Evolutionary conservation across 106 monocot genomes (phyloP), one percentile per base, ranked within the genome.

Genomic region (Allium cepa): DNA sequence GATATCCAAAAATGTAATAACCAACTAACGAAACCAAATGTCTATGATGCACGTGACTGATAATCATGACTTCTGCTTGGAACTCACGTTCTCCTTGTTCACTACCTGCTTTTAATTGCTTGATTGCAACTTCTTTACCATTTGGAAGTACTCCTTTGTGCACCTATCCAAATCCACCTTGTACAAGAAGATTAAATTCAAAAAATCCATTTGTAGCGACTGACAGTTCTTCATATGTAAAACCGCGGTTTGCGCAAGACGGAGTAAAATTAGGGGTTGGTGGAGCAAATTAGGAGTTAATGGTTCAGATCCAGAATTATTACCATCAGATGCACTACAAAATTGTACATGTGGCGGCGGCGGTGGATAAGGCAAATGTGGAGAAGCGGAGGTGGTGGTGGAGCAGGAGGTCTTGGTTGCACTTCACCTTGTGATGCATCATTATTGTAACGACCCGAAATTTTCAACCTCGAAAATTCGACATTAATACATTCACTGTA

Each of bases 81-180:
- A 72, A 72, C 62, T 72, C 72, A 14, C 72, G 72, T 50, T 72
- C 72, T 12, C 72, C 72, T 62, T 72, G 72, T 18, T 62, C 72
- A 26, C 72, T 72, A 13, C 61, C 72, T 10, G 51, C 5, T 49
- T 72, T 72, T 51, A 72, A 62, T 26, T 72, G 72, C 72, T 72
- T 72, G 4, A 72, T 26, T 11, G 72, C 72, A 62, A 72, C 72
- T 72, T 72, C 72, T 63, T 62, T 61, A 8, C 72, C 72, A 72
- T 53, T 72, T 7, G 52, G 62, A 9, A 72, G 62, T 15, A 62
- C 49, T 52, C 62, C 62, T 53, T 52, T 62, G 62, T 72, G 72
- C 15, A 72, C 72, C 63, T 72, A 72, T 3, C 72, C 72, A 72
- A 72, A 72, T 15, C 72, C 72, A 62, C 72, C 72, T 72, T 72